Percentiles rank a stretch among this genome's conserved stretches.
These are phyloP conservation scores for Bjerkandera adusta DNA, from an alignment of 1,284 basidiomycete genomes.

Conservation along the genomic window DNA sequence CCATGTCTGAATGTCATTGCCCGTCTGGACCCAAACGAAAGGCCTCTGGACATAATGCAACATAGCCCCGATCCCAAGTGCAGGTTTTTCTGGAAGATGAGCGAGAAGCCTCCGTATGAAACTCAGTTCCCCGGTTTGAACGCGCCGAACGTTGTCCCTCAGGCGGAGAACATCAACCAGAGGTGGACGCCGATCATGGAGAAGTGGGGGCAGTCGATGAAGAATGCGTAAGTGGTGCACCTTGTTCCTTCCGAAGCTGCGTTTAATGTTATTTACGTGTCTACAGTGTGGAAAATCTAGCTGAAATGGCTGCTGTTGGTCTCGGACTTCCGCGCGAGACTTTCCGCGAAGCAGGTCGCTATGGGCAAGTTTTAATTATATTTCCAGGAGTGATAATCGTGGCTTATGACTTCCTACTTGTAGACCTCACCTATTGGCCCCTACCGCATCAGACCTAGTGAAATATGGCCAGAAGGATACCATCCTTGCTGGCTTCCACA, in stretches of 20 bases:
- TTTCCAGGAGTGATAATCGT: too few relatives aligned
- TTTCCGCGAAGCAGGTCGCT: slow-evolving; percentile 76
- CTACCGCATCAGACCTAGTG: slow-evolving; percentile 83
- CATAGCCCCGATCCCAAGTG: slow-evolving; percentile 90
- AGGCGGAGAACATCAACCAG: slow-evolving; percentile 47
- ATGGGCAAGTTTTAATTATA: slow-evolving; percentile 54
- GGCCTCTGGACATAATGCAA: slow-evolving; percentile 78
- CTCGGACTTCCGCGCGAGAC: slow-evolving; percentile 66
- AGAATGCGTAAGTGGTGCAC: slow-evolving; percentile 61
- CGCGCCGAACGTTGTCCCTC: slow-evolving; percentile 78
- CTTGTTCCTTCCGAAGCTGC: not conserved
- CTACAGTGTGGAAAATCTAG: slow-evolving; percentile 73
- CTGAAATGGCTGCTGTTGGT: slow-evolving; percentile 82
- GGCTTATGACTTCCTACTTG: not conserved
- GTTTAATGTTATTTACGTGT: not conserved
- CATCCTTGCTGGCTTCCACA: slow-evolving; percentile 90
- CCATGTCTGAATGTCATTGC: slow-evolving; percentile 73
- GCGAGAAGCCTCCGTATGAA: slow-evolving; percentile 70
- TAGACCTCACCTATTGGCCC: slow-evolving; percentile 86
- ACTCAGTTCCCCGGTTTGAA: slow-evolving; percentile 75
- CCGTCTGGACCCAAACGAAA: slow-evolving; percentile 67
- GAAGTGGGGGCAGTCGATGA: slow-evolving; percentile 85
- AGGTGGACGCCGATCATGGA: slow-evolving; percentile 72
- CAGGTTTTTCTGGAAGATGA: slow-evolving; percentile 91
- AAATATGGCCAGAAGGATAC: slow-evolving; percentile 77